phyloP scores from a whole-genome alignment of 2,329 filamentous ascomycete species.

The Phialophora macrospora region DNA sequence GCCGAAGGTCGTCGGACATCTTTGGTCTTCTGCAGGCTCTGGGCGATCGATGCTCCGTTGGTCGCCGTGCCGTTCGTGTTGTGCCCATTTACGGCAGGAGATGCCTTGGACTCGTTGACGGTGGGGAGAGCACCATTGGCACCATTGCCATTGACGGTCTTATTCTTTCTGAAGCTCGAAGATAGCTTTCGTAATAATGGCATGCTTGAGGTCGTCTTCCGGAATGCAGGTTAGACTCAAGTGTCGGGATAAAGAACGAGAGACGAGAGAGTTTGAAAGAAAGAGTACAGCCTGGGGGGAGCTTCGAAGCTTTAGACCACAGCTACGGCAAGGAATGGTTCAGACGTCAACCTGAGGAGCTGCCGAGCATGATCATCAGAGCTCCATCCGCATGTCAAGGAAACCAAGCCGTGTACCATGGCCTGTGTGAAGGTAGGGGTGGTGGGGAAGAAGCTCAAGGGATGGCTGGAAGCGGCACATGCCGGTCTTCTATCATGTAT shows the following conservation, averaged over 20 bases:
- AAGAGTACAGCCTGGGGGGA: background rate
- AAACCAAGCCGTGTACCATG: background rate
- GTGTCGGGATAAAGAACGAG: background rate
- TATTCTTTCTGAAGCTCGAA: slow-evolving; percentile 26
- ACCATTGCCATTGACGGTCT: background rate
- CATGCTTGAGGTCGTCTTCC: slow-evolving; percentile 8
- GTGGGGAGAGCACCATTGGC: slow-evolving; percentile 14
- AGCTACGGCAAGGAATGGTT: too few species aligned
- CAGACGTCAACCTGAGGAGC: background rate
- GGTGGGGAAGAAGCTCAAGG: background rate
- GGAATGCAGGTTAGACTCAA: background rate
- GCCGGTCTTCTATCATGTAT: background rate
- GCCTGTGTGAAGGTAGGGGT: background rate
- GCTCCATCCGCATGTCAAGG: background rate
- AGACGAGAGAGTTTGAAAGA: background rate
- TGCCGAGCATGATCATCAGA: background rate
- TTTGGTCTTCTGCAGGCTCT: slow-evolving; percentile 30
- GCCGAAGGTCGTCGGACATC: slow-evolving; percentile 20
- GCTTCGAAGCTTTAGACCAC: background rate
- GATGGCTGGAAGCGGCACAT: background rate
- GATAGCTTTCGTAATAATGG: slow-evolving; percentile 26
- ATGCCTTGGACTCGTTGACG: slow-evolving; percentile 29
- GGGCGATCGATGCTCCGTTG: slow-evolving; percentile 24
- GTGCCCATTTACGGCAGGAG: slow-evolving; percentile 34
- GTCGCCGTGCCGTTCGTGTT: slow-evolving; percentile 24